Percentiles rank a stretch among this genome's conserved stretches.
Evolutionary conservation across 805 yeast species (phyloP).

Genomic region (Candida odintsovae): DNA sequence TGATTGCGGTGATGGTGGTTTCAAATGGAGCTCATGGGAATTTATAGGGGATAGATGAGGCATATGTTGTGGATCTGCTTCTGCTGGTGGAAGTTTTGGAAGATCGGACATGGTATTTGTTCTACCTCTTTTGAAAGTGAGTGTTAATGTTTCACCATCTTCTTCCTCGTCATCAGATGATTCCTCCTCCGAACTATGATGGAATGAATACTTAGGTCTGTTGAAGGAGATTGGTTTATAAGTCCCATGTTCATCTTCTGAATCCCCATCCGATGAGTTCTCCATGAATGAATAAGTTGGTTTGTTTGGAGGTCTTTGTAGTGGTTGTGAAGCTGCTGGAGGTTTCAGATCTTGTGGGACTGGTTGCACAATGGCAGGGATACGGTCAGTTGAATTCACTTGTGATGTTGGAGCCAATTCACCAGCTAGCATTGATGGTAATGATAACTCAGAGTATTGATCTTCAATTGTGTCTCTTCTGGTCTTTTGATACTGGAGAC

Average conservation of each 20-base stretch:
- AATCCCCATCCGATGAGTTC: constrained; percentile 8
- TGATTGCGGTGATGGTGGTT: background rate
- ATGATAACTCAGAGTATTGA: constrained; percentile 9
- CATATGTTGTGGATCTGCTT: constrained; percentile 16
- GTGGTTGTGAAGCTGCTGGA: background rate
- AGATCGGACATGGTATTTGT: constrained; percentile 8
- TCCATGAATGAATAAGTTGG: constrained; percentile 24
- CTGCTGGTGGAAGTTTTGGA: constrained; percentile 11
- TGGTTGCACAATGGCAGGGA: background rate
- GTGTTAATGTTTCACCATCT: constrained; percentile 2
- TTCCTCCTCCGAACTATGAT: background rate
- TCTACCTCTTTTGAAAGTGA: constrained; percentile 21
- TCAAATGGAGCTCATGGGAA: background rate
- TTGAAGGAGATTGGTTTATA: background rate
- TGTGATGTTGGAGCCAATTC: constrained; percentile 3
- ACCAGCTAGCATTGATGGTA: constrained; percentile 11
- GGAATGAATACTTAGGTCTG: constrained; percentile 21
- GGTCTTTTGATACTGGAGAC: constrained; percentile 8
- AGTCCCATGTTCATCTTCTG: background rate
- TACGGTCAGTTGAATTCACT: background rate
- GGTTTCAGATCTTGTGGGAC: background rate
- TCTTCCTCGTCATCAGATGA: background rate
- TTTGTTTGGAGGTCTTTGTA: constrained; percentile 4
- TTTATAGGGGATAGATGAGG: background rate
- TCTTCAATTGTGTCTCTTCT: constrained; percentile 1